phyloP scores from a whole-genome alignment of 2,329 filamentous ascomycete genomes.

The Cadophora sp. region DNA sequence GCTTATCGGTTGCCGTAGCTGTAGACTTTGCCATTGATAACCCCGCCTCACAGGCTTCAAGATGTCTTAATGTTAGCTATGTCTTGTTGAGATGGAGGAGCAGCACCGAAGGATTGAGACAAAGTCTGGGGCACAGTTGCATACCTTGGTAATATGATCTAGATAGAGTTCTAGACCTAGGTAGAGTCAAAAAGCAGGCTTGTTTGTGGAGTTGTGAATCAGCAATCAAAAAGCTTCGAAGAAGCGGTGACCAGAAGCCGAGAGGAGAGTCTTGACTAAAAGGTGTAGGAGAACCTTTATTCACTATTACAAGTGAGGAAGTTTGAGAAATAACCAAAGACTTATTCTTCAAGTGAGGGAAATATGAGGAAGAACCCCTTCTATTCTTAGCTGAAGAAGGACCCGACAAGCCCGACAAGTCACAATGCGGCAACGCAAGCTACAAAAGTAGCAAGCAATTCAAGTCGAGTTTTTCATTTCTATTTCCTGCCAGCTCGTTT shows the following conservation, averaged over 20 bases:
- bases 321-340: too few species aligned
- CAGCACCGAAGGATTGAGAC: neutral
- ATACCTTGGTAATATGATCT: neutral
- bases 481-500: neutral
- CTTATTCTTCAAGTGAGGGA: neutral
- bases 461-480: neutral
- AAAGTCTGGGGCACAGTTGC: neutral
- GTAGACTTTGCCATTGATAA: neutral
- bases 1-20: conserved; percentile 7
- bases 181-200: neutral
- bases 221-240: neutral
- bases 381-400: neutral
- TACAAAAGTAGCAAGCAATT: conserved; percentile 3
- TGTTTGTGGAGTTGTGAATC: neutral
- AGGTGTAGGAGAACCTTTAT: too few species aligned
- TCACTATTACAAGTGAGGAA: too few species aligned
- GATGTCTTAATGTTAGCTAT: neutral
- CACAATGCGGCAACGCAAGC: conserved; percentile 4
- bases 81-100: neutral
- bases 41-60: neutral
- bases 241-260: too few species aligned
- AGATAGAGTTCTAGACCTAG: neutral
- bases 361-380: neutral
- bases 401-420: neutral
- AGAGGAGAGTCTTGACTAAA: too few species aligned